Base-by-base conservation (phyloP, 73 alveolate genomes). In the Paramecium tetraurelia region DNA sequence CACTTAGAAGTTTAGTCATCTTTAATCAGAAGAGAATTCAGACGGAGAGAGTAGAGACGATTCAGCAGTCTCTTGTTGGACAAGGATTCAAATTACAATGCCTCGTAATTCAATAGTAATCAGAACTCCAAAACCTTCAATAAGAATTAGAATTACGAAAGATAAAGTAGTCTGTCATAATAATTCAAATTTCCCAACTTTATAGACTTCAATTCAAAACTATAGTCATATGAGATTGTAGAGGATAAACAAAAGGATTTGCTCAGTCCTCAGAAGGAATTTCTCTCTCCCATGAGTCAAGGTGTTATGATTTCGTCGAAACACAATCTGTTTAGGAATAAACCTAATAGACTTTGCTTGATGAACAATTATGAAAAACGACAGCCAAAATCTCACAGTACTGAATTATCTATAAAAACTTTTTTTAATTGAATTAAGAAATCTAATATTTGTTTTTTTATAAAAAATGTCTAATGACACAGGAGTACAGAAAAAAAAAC, bases 41-140 rank as follows among this genome's bases (percentile, higher is more conserved):
- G 86, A 36, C 40, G 86, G 12, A 33, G 35, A 33, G 86, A 72
- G 21, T 72, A 72, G 40, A 33, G 86, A 40, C n/a, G 86, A 72
- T 72, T 72, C 68, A 72, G 86, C 16, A 36, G 86, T 40, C 38
- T 72, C 2, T 14, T 33, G 3, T 27, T 63, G 27, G 84, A 63
- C 12, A 63, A 33, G 12, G 84, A 63, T 27, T 27, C 41, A 27
- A 31, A 31, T 63, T 18, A 27, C 14, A 72, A 43, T 21, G 18
- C 86, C 11, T 20, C 86, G 1, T 33, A 10, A 72, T 2, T 29
- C 5, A 72, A 31, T 31, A 27, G 46, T 63, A 27, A 63, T 12
- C 14, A 21, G 5, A 31, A 31, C 24, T 63, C 84, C 10, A 63
- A 63, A 27, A 63, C 84, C 21, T 53, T 18, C 14, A 63, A 27